Evolutionary conservation across 495 filamentous ascomycete genomes (phyloP), one percentile per base, ranked within the genome.

Genomic region (Xylaria intraflava): DNA sequence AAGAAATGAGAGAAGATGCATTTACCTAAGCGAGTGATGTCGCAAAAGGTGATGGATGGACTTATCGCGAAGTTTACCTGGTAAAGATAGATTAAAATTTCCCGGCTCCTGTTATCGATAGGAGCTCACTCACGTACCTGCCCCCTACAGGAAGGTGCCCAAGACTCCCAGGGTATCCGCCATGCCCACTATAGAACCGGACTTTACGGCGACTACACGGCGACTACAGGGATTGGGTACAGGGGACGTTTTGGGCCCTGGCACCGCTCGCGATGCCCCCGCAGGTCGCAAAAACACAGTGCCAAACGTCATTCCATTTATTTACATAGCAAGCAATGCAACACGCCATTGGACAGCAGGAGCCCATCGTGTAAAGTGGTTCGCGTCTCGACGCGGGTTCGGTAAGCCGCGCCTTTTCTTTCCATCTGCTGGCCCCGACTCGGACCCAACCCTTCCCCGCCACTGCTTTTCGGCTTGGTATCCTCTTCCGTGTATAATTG

Each of bases 351-450:
- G 51, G 51, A 38, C 17, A 14, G 38, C 0, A 14, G 27, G 6
- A 19, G n/a, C 29, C 36, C n/a, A 10, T 55, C 52, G 45, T 55
- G 52, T 55, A 55, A 55, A 55, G 52, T 46, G 33, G 40, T 55
- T 60, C 56, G 56, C 62, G 62, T 57, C 62, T 66, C 61, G 59
- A 64, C 63, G 63, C 60, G 62, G 60, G 60, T 51, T 57, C 40
- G 29, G 49, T 52, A 38, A 38, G 52, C 48, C 38, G 46, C 56
- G 47, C 52, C 35, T 31, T 53, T 50, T 46, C 7, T 46, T 38
- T 8, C 35, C 35, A 35, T 35, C 23, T 46, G 0, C 2, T 2
- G 10, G 23, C 33, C 26, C 40, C 23, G 11, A n/a, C 27, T 22
- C 17, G 36, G 29, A 22, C 41, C 46, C 23, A 38, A 27, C 19